Evolutionary conservation across 129 eudicot species (phyloP), one percentile per base, ranked within the genome.

Genomic region (Tagetes patula): DNA sequence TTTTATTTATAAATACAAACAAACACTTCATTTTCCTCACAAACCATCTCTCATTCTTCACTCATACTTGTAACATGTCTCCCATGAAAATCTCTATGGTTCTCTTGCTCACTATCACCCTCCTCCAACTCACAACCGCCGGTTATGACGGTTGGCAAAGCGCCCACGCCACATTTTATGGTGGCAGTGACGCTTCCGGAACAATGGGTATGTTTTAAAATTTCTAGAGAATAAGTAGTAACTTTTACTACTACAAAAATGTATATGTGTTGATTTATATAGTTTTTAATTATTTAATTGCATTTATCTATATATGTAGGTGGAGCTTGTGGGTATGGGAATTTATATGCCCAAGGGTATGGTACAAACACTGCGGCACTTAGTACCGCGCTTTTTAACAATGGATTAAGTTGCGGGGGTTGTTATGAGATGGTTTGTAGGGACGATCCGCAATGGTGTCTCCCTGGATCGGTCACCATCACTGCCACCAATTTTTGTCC

Each of bases 91-190:
- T 77, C 62, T 67, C 75, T 76, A 47, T 40, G 30, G 58, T 75
- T 59, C 36, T 79, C 61, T 72, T 77, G 72, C 32, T 82, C n/a
- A 61, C 20, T 30, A 2, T 69, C 72, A 41, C 70, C 55, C 71
- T 80, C 63, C 42, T 82, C 34, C 82, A 66, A 31, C 1, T 48
- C 55, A 33, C 77, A 6, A 67, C 63, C 36, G 88, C 88, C 60
- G 72, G 8, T 62, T 84, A 80, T 11, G 85, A 85, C 1, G 81
- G 81, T 34, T 84, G 88, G 88, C 71, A 69, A 34, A 64, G 75
- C 34, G 88, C 75, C 71, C 88, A 84, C n/a, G 88, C 85, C 72
- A 84, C 88, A 32, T 84, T 84, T 81, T 84, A 84, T 20, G 88
- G 85, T 0, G 83, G 85, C n/a, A 75, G 83, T 64, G 88, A 84